A percentile compares a stretch with the other conserved stretches of the same genome.
Evolutionary conservation across 2,329 filamentous ascomycete genomes (phyloP).

Genomic region (Xylaria sp.): DNA sequence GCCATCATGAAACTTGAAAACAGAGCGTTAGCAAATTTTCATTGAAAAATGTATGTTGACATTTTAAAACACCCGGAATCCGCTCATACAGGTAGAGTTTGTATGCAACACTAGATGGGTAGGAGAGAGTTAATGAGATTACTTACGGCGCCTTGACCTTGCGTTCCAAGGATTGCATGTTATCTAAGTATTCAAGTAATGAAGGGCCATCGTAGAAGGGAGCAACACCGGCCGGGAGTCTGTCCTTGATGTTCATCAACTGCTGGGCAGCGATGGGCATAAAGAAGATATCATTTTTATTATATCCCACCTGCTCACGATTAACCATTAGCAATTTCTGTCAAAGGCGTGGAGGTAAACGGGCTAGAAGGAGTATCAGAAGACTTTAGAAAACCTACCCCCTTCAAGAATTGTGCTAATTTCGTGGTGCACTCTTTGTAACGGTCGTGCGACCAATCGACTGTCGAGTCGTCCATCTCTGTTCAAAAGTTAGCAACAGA

Average conservation of each 20-base stretch:
- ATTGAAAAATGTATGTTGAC: background rate
- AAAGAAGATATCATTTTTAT: constrained; percentile 93
- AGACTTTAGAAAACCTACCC: constrained; percentile 45
- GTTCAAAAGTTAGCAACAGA: constrained; percentile 20
- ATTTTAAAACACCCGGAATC: background rate
- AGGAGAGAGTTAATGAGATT: background rate
- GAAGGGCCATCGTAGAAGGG: constrained; percentile 92
- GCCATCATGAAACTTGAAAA: constrained; percentile 88
- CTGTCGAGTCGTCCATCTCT: constrained; percentile 96
- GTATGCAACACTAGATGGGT: background rate
- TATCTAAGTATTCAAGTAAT: constrained; percentile 93
- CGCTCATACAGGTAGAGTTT: background rate
- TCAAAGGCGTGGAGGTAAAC: background rate
- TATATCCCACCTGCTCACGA: constrained; percentile 75
- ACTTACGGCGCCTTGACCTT: constrained; percentile 85
- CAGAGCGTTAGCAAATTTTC: constrained; percentile 10
- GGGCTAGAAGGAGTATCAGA: background rate
- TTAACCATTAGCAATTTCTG: constrained; percentile 3
- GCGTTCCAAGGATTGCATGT: constrained; percentile 90
- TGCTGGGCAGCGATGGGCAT: constrained; percentile 96
- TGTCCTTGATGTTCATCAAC: constrained; percentile 86
- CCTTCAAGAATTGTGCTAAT: constrained; percentile 87
- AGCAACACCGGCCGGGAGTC: constrained; percentile 78
- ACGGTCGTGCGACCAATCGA: constrained; percentile 92
- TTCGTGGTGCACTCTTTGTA: constrained; percentile 95